Conservation (phyloP, 1,139 yeast species). For the Geotrichum fermentans region DNA sequence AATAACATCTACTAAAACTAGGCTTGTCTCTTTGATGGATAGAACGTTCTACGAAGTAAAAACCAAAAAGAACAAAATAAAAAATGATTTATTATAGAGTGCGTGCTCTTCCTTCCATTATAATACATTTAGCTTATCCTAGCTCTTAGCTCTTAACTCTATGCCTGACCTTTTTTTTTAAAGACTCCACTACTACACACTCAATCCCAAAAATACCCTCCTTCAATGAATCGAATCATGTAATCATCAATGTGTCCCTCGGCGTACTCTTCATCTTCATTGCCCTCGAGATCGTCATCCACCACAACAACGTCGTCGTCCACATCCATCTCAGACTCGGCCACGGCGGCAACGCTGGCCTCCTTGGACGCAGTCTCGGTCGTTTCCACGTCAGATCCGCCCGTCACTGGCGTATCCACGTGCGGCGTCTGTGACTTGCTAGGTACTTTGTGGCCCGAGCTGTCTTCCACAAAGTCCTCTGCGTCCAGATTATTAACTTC, state of each 20-base stretch:
- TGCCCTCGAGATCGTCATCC: constrained; percentile 36
- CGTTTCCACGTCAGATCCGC: constrained; percentile 12
- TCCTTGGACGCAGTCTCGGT: constrained; percentile 12
- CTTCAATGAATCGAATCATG: constrained; percentile 86
- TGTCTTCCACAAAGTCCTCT: constrained; percentile 69
- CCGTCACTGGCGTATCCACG: constrained; percentile 15
- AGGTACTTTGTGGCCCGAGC: constrained; percentile 2
- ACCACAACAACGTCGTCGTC: constrained; percentile 26
- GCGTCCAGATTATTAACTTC: constrained; percentile 73
- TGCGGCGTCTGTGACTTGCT: constrained; percentile 8
- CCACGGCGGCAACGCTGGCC: constrained; percentile 11
- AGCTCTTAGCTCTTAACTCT: too few species aligned
- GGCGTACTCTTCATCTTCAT: constrained; percentile 63
- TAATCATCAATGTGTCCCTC: constrained; percentile 93
- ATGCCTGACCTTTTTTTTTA: too few species aligned
- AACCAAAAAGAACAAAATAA: too few species aligned
- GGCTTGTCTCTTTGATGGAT: too few species aligned
- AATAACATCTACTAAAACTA: too few species aligned
- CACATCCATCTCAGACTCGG: constrained; percentile 27
- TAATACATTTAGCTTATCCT: too few species aligned
- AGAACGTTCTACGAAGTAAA: too few species aligned
- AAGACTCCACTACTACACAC: neutral
- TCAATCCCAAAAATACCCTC: constrained; percentile 52
- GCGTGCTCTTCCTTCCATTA: too few species aligned
- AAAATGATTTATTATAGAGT: too few species aligned